phyloP scores from a whole-genome alignment of 208 protist genomes.

The Leishmania arabica region DNA sequence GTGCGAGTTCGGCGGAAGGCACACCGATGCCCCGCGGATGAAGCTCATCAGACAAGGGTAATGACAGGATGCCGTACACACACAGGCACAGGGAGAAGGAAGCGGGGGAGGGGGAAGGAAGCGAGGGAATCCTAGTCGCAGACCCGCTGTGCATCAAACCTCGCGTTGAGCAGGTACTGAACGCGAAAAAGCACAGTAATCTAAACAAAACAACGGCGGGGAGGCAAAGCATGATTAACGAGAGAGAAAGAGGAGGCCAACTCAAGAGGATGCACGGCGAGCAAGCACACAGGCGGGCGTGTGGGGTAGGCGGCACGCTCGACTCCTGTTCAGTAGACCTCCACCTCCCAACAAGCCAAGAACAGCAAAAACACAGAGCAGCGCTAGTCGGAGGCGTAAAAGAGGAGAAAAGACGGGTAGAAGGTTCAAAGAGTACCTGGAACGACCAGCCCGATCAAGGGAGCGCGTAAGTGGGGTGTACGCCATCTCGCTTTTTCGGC shows the following conservation, averaged over 20 bases:
- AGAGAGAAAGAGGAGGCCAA: not conserved
- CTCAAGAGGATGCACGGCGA: not conserved
- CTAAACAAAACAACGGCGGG: not conserved
- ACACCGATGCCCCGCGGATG: not conserved
- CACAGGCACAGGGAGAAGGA: not conserved
- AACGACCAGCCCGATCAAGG: not conserved
- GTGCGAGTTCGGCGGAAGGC: not conserved
- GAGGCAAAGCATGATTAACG: not conserved
- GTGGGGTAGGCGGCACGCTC: not conserved
- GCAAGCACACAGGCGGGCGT: not conserved
- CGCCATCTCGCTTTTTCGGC: not conserved
- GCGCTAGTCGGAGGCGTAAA: not conserved
- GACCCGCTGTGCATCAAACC: not conserved
- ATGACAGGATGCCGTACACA: not conserved
- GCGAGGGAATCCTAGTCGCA: not conserved
- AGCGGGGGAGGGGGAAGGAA: not conserved
- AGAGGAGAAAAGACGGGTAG: not conserved
- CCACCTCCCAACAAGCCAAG: not conserved
- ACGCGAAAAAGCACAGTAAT: not conserved
- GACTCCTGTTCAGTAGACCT: not conserved
- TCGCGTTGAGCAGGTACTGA: not conserved
- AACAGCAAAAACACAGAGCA: not conserved
- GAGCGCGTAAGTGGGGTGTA: not conserved
- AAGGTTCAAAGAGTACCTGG: not conserved
- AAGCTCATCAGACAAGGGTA: not conserved